These are phyloP conservation scores for Erodium trifolium DNA, from an alignment of 441 rosid genomes.

Conservation along the genomic window DNA sequence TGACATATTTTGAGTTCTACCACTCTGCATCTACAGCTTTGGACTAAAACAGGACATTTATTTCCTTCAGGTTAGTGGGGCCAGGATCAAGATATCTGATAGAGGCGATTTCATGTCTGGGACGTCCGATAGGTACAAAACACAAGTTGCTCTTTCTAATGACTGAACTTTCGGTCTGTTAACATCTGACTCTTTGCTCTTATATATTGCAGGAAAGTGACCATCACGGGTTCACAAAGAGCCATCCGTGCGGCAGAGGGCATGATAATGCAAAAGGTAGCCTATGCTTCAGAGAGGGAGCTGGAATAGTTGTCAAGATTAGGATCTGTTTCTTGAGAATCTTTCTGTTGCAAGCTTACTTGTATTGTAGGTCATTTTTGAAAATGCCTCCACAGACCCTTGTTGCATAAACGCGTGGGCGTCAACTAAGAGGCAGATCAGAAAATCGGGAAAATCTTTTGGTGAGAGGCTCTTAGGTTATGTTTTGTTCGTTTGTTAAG, in stretches of 20 bases:
- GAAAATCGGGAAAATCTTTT: background rate
- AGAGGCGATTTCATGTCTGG: conserved; percentile 95
- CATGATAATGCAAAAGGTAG: conserved; percentile 90
- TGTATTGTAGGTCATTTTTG: background rate
- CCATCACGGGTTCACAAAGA: conserved; percentile 84
- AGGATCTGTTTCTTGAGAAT: background rate
- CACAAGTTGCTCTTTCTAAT: background rate
- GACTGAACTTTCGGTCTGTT: conserved; percentile 12
- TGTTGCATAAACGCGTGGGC: background rate
- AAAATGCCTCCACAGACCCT: background rate
- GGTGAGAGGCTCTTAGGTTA: background rate
- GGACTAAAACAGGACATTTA: conserved; percentile 15
- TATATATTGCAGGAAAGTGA: conserved; percentile 39
- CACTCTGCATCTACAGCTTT: background rate
- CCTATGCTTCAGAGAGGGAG: conserved; percentile 71
- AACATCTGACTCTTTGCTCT: conserved; percentile 9
- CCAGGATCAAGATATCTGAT: conserved; percentile 89
- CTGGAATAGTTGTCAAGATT: background rate
- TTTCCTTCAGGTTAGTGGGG: conserved; percentile 66
- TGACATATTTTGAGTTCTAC: background rate
- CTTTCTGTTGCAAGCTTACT: background rate
- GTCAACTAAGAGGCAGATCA: background rate
- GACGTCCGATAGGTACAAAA: conserved; percentile 29
- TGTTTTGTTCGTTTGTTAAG: background rate
- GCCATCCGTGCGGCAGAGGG: conserved; percentile 77